A percentile compares a stretch with the other conserved stretches of the same genome.
Conservation (phyloP, 1,139 yeast species). For the Blastobotrys petasosporus region DNA sequence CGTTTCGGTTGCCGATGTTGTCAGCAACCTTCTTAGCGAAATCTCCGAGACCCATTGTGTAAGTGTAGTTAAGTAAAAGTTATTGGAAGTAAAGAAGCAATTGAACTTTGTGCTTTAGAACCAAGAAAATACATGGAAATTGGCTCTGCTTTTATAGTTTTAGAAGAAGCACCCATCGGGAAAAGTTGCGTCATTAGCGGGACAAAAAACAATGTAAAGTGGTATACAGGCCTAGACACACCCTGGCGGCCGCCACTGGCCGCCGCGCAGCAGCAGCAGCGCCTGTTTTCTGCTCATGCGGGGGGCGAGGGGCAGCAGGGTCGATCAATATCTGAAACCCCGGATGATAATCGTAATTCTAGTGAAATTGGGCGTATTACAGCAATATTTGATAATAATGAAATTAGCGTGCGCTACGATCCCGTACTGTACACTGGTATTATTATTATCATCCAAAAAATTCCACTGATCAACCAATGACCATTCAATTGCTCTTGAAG, state of each 20-base stretch:
- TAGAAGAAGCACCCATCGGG: not conserved
- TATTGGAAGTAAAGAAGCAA: not conserved
- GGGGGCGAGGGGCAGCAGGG: not conserved
- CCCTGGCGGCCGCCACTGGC: not conserved
- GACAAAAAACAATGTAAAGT: too few relatives aligned
- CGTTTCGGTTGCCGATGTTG: not conserved
- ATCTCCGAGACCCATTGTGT: constrained; percentile 10
- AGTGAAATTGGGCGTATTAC: too few relatives aligned
- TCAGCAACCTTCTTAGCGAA: constrained; percentile 4
- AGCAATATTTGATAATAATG: too few relatives aligned
- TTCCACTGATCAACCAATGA: too few relatives aligned
- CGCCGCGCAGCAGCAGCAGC: not conserved
- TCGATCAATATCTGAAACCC: too few relatives aligned
- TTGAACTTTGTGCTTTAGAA: too few relatives aligned
- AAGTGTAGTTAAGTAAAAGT: not conserved
- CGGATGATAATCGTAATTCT: too few relatives aligned
- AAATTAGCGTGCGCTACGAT: too few relatives aligned
- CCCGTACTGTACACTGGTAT: too few relatives aligned
- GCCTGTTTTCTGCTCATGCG: not conserved
- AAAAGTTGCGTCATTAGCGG: too few relatives aligned
- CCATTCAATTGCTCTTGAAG: too few relatives aligned
- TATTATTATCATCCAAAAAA: too few relatives aligned
- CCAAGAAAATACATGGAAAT: not conserved
- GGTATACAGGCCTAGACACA: not conserved
- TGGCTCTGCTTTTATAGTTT: constrained; percentile 4